These are phyloP conservation scores for Pseudocercospora crystallina DNA, from an alignment of 2,329 filamentous ascomycete species.

Conservation along the genomic window DNA sequence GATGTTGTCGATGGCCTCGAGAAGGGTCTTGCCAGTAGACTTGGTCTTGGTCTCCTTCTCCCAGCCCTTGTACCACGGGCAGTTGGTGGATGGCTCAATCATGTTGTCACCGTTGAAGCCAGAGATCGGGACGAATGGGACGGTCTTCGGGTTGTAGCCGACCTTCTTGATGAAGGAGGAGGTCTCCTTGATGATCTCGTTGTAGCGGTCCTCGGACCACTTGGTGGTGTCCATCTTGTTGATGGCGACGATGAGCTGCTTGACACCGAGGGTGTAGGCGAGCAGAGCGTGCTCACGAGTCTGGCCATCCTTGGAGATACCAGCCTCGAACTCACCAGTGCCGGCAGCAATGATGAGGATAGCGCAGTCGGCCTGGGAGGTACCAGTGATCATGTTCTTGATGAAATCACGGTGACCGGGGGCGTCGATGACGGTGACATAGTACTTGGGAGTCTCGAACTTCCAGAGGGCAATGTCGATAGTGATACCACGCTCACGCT, in stretches of 20 bases:
- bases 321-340: slow-evolving; percentile 99
- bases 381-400: slow-evolving; percentile 99
- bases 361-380: slow-evolving; percentile 99
- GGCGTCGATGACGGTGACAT: slow-evolving; percentile 62
- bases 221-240: slow-evolving; percentile 99
- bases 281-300: slow-evolving; percentile 99
- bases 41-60: slow-evolving; percentile 97
- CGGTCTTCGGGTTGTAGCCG: slow-evolving; percentile 99
- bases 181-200: slow-evolving; percentile 99
- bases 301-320: slow-evolving; percentile 99
- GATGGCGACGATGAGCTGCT: slow-evolving; percentile 99
- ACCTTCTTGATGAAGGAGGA: slow-evolving; percentile 99
- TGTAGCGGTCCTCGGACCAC: slow-evolving; percentile 94
- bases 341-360: slow-evolving; percentile 99
- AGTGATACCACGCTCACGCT: slow-evolving; percentile 99
- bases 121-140: slow-evolving; percentile 99
- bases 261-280: slow-evolving; percentile 99
- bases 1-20: slow-evolving; percentile 97
- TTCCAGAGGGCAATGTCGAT: slow-evolving; percentile 99
- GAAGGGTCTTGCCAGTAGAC: slow-evolving; percentile 90
- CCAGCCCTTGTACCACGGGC: slow-evolving; percentile 99
- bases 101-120: slow-evolving; percentile 99
- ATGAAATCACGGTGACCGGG: slow-evolving; percentile 99
- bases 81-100: slow-evolving; percentile 85
- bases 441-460: slow-evolving; percentile 88